Evolutionary conservation across 2,329 filamentous ascomycete species (phyloP).

Genomic region (Xylaria sp.): DNA sequence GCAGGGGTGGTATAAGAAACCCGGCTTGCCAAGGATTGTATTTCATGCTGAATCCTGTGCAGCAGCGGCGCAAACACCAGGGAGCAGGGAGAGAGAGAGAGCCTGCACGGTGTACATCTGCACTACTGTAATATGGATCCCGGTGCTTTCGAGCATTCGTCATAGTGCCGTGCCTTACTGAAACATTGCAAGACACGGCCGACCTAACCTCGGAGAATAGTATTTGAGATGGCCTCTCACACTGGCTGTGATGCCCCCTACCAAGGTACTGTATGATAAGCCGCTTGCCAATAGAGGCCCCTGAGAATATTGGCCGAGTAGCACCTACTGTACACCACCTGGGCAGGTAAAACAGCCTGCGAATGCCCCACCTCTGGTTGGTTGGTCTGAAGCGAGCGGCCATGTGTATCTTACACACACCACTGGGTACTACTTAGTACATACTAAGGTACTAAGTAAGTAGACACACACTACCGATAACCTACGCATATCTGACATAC

Average conservation of each 20-base stretch:
- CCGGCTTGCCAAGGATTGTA: conserved; percentile 14
- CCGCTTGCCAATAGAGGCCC: conserved; percentile 10
- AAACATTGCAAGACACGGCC: conserved; percentile 7
- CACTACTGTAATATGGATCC: background rate
- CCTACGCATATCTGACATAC: background rate
- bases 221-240: conserved; percentile 19
- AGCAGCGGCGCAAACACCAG: conserved; percentile 13
- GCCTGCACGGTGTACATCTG: conserved; percentile 14
- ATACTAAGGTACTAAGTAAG: too few species aligned
- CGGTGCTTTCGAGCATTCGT: conserved; percentile 25
- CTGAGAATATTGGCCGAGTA: conserved; percentile 31
- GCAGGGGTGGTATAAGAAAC: background rate
- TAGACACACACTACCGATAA: background rate
- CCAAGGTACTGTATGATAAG: background rate
- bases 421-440: background rate
- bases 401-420: background rate
- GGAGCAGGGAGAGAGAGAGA: conserved; percentile 8
- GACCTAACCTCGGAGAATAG: conserved; percentile 12
- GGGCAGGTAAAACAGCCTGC: background rate
- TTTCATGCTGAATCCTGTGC: conserved; percentile 27
- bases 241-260: conserved; percentile 1
- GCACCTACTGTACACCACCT: background rate
- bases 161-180: conserved; percentile 6
- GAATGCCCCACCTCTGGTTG: conserved; percentile 2
- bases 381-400: conserved; percentile 8